A percentile compares a stretch with the other conserved stretches of the same genome.
Conservation (phyloP, 768 basidiomycete genomes). For the Galerina marginata region DNA sequence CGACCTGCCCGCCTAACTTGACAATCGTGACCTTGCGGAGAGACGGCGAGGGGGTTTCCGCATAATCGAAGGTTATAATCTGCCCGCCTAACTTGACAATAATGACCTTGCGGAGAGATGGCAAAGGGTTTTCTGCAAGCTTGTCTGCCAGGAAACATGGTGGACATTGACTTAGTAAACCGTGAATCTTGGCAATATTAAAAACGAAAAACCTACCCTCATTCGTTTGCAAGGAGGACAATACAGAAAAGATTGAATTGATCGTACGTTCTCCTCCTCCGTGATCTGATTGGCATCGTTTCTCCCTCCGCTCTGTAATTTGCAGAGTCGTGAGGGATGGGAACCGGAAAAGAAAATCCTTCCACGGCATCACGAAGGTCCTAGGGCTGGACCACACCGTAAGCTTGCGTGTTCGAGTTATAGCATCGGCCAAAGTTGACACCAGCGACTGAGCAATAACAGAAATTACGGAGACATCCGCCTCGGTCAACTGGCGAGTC, state of each 20-base stretch:
- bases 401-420: too few relatives aligned
- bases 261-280: background rate
- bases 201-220: background rate
- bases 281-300: background rate
- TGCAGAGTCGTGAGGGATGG: background rate
- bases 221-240: background rate
- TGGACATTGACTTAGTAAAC: too few relatives aligned
- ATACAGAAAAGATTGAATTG: background rate
- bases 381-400: too few relatives aligned
- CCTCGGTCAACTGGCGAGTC: background rate
- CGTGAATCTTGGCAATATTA: background rate
- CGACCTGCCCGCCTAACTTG: background rate
- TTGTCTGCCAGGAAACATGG: too few relatives aligned
- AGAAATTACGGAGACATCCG: background rate
- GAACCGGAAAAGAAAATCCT: background rate
- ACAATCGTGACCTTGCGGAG: background rate
- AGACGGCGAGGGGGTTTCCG: background rate
- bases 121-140: too few relatives aligned
- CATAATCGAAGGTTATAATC: background rate
- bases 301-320: background rate
- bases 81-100: background rate
- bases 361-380: background rate
- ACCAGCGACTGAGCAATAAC: too few relatives aligned
- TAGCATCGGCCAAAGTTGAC: too few relatives aligned
- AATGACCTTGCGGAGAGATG: background rate